phyloP scores from a whole-genome alignment of 768 basidiomycete species.

The Mycena albidolilacea region DNA sequence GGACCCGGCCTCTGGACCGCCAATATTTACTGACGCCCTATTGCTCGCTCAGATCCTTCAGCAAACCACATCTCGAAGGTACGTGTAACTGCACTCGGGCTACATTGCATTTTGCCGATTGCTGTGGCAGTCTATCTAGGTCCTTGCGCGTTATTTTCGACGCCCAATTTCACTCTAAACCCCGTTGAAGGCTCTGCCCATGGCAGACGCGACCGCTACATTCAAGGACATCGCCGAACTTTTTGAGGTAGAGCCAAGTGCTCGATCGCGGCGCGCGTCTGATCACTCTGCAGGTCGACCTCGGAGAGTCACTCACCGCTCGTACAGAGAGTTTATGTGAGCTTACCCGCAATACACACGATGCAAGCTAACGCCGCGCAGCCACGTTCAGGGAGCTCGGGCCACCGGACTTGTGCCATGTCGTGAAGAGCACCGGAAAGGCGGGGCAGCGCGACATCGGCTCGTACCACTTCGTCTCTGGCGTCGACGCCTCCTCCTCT shows the following conservation, averaged over 20 bases:
- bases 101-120: too few relatives aligned
- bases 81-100: neutral
- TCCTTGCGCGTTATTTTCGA: neutral
- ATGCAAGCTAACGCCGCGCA: constrained; percentile 50
- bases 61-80: constrained; percentile 18
- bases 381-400: constrained; percentile 97
- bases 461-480: constrained; percentile 98
- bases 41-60: neutral
- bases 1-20: neutral
- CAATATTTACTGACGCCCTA: neutral
- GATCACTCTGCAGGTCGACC: constrained; percentile 72
- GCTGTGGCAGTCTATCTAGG: neutral
- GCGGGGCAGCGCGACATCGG: constrained; percentile 91
- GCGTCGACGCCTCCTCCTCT: constrained; percentile 98
- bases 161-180: neutral
- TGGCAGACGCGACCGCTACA: constrained; percentile 76
- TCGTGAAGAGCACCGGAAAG: constrained; percentile 91
- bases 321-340: constrained; percentile 93
- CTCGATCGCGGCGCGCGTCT: constrained; percentile 5
- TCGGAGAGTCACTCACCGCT: constrained; percentile 90
- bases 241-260: constrained; percentile 79
- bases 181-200: constrained; percentile 37
- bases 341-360: constrained; percentile 45
- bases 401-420: constrained; percentile 96
- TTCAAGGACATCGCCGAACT: constrained; percentile 97